Percentiles rank a stretch among this genome's conserved stretches.
Conservation (phyloP, 768 basidiomycete genomes). For the Collybiopsis confluens region DNA sequence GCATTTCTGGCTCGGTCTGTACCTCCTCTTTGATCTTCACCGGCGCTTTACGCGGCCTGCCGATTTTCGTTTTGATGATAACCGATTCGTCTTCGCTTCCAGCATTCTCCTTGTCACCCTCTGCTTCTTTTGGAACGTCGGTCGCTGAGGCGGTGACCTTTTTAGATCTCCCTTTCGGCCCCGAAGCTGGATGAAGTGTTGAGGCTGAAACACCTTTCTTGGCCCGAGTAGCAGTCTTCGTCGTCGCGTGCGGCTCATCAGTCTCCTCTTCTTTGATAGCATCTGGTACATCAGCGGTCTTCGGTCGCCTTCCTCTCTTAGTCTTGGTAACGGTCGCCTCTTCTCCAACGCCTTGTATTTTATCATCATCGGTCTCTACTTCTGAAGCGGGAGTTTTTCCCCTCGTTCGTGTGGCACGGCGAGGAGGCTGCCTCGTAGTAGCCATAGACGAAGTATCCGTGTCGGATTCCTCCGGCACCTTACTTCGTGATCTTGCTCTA, state of each 20-base stretch:
- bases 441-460: not conserved
- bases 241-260: not conserved
- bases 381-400: not conserved
- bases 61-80: constrained; percentile 2
- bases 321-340: not conserved
- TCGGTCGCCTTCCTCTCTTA: constrained; percentile 4
- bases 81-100: constrained; percentile 1
- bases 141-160: not conserved
- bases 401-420: not conserved
- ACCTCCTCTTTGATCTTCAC: constrained; percentile 10
- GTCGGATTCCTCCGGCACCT: not conserved
- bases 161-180: not conserved
- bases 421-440: not conserved
- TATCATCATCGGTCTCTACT: constrained; percentile 1
- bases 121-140: not conserved
- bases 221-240: not conserved
- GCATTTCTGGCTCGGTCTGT: constrained; percentile 8
- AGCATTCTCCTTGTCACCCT: constrained; percentile 7
- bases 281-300: constrained; percentile 1
- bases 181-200: not conserved
- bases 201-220: not conserved
- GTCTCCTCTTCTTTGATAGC: constrained; percentile 7
- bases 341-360: not conserved
- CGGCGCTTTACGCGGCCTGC: not conserved
- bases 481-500: not conserved